Evolutionary conservation across 805 yeast species (phyloP).

Genomic region (Naumovozyma baii): DNA sequence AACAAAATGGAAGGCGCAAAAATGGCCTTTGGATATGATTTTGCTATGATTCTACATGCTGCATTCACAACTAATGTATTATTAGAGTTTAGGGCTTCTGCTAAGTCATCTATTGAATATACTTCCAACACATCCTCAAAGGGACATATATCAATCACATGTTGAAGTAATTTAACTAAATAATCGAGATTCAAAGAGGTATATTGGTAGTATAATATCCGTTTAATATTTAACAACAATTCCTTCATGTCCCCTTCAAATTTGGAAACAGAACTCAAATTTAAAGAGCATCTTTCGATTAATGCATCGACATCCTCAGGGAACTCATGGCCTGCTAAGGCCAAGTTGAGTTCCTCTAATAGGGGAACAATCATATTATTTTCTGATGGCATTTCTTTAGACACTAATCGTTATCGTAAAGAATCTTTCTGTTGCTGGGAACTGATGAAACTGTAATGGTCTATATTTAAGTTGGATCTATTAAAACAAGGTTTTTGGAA

Average conservation of each 20-base stretch:
- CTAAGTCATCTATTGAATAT: conserved; percentile 17
- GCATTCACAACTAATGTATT: conserved; percentile 12
- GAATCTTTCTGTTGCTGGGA: neutral
- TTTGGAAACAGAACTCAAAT: conserved; percentile 11
- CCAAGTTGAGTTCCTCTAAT: conserved; percentile 1
- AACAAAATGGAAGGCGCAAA: conserved; percentile 15
- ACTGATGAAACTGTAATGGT: too few species aligned
- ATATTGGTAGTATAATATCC: conserved; percentile 5
- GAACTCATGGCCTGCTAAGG: neutral
- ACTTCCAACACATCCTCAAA: conserved; percentile 19
- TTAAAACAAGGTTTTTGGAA: too few species aligned
- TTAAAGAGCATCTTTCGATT: conserved; percentile 13
- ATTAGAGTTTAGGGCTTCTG: conserved; percentile 15
- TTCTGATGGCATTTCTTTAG: conserved; percentile 40
- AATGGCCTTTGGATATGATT: conserved; percentile 22
- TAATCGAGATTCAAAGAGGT: conserved; percentile 12
- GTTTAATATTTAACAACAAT: conserved; percentile 14
- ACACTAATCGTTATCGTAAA: conserved; percentile 2
- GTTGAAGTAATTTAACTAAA: conserved; percentile 15
- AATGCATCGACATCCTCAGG: conserved; percentile 9
- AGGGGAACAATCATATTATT: conserved; percentile 41
- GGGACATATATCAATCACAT: conserved; percentile 10
- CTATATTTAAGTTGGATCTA: too few species aligned
- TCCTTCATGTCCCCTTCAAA: conserved; percentile 8
- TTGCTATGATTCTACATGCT: conserved; percentile 21